Base-by-base conservation (phyloP, 805 yeast species). In the Cyberlindnera samutprakarnensis region DNA sequence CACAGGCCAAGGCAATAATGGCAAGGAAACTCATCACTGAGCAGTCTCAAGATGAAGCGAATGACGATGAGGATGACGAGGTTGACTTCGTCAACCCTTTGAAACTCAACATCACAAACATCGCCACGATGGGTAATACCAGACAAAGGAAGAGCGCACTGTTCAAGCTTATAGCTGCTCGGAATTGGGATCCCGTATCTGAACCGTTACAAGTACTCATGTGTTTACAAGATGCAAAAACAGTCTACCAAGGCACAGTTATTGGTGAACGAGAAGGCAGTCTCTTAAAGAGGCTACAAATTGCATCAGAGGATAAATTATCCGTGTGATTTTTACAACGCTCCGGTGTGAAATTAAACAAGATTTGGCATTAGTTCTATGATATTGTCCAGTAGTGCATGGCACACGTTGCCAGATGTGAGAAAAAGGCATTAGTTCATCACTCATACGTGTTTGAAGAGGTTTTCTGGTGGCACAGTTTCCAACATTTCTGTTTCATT, bases 81-180 rank as follows among this genome's bases (percentile, higher is more conserved):
- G 30, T 32, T 12, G 29, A 32, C 12, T 22, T 19, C 12, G 14
- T 13, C 5, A 62, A 44, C 43, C 51, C 34, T 64, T 64, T 47
- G 49, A 62, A 68, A 32, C 43, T 72, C 13, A 18, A 35, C 5
- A 59, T 61, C 4, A 45, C 49, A 5, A 56, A 62, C 21, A 49
- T 65, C 31, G 57, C 62, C 5, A 59, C 64, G 0, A 51, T 68
- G 23, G 78, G 90, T 0, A 53, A 73, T 14, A 72, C 81, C 3
- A 62, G 94, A 36, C 57, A 57, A 31, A 67, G 96, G 33, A 86
- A 86, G 50, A 74, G 87, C 1, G 73, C 84, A 0, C 64, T 88
- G 18, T 87, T 95, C 85, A 68, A 70, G 42, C 51, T 87, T 18
- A 51, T 87, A 18, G 78, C 95, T 0, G 79, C 86, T 6, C 71